A percentile compares a stretch with the other conserved stretches of the same genome.
These are phyloP conservation scores for Pythium coloratum DNA, from an alignment of 352 stramenopile genomes.

Conservation along the genomic window DNA sequence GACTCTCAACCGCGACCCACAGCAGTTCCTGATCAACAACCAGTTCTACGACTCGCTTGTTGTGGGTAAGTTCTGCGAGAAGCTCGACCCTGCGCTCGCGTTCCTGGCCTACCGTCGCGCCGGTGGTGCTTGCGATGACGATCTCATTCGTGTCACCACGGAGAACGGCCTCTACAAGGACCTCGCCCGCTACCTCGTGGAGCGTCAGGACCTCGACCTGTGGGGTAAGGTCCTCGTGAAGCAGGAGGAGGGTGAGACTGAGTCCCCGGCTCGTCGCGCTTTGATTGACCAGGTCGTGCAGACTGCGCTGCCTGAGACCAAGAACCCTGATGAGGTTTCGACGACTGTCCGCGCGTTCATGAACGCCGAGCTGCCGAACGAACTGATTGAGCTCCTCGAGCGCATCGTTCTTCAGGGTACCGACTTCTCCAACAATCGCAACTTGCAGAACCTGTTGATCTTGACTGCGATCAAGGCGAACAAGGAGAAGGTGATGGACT, in stretches of 20 bases:
- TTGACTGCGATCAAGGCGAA: slow-evolving; percentile 99
- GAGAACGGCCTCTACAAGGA: slow-evolving; percentile 99
- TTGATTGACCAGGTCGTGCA: slow-evolving; percentile 99
- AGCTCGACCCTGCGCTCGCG: slow-evolving; percentile 98
- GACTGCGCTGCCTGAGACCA: slow-evolving; percentile 98
- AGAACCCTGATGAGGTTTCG: slow-evolving; percentile 99
- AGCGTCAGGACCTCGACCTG: slow-evolving; percentile 98
- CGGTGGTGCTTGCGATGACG: slow-evolving; percentile 97
- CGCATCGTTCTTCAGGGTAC: slow-evolving; percentile 99
- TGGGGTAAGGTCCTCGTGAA: slow-evolving; percentile 97
- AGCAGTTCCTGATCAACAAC: slow-evolving; percentile 99
- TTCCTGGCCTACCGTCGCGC: slow-evolving; percentile 99
- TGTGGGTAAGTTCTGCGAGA: slow-evolving; percentile 99
- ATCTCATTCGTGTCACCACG: slow-evolving; percentile 98
- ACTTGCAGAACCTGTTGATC: slow-evolving; percentile 99
- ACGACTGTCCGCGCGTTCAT: slow-evolving; percentile 99
- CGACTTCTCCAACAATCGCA: slow-evolving; percentile 99
- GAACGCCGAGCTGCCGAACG: slow-evolving; percentile 98
- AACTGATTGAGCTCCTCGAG: slow-evolving; percentile 99
- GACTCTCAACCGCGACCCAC: slow-evolving; percentile 98
- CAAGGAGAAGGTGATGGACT: slow-evolving; percentile 98
- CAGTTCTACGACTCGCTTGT: slow-evolving; percentile 99
- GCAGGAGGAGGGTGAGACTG: slow-evolving; percentile 90
- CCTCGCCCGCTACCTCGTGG: slow-evolving; percentile 98
- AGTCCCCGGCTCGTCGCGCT: slow-evolving; percentile 91